These are phyloP conservation scores for Capronia americana DNA, from an alignment of 2,329 filamentous ascomycete species.

Conservation along the genomic window DNA sequence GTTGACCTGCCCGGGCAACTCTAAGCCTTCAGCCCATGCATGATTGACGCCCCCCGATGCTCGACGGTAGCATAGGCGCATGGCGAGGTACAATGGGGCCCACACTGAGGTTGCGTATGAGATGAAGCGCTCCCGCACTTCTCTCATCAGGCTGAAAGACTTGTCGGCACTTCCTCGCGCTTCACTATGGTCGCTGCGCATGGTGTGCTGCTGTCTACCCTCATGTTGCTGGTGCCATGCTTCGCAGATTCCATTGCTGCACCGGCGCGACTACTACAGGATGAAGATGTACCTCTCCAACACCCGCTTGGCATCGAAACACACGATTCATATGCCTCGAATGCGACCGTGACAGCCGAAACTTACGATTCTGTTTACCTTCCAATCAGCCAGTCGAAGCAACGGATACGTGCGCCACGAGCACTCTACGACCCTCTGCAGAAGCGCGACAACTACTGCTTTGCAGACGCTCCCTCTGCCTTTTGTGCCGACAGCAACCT, in stretches of 20 bases:
- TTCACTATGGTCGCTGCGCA: conserved; percentile 1
- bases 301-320: neutral
- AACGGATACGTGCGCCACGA: neutral
- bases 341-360: neutral
- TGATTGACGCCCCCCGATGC: neutral
- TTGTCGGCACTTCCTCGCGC: neutral
- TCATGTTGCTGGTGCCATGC: neutral
- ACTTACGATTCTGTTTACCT: conserved; percentile 2
- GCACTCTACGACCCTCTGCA: neutral
- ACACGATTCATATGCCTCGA: neutral
- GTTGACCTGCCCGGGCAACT: neutral
- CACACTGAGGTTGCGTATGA: neutral
- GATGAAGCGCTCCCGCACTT: conserved; percentile 1
- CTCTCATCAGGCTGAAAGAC: neutral
- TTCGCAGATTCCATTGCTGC: neutral
- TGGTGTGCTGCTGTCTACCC: neutral
- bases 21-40: neutral
- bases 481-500: neutral
- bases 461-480: neutral
- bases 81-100: neutral
- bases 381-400: neutral
- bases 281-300: neutral
- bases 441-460: conserved; percentile 9
- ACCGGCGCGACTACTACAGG: neutral
- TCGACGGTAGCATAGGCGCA: neutral